Evolutionary conservation across 2,329 filamentous ascomycete species (phyloP).

Genomic region (Alternaria sp.): DNA sequence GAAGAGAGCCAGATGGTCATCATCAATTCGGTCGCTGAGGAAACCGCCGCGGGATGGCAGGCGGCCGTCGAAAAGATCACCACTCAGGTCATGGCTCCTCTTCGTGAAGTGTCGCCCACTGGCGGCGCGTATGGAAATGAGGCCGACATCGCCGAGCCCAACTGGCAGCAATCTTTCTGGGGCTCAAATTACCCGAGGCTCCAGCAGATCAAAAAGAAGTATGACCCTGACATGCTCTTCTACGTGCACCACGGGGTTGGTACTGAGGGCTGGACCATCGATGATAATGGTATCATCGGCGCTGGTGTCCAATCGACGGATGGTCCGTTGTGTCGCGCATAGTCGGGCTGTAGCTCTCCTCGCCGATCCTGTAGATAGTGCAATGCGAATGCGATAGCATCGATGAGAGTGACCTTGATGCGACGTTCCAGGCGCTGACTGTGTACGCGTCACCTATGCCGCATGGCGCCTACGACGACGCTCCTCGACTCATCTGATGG

Average conservation of each 20-base stretch:
- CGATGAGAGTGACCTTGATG: neutral
- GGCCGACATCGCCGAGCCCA: slow-evolving; percentile 49
- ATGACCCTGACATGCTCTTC: slow-evolving; percentile 41
- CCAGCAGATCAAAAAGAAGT: slow-evolving; percentile 35
- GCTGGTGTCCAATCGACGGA: slow-evolving; percentile 41
- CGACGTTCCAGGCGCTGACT: neutral
- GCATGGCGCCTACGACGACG: slow-evolving; percentile 2
- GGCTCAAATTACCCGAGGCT: slow-evolving; percentile 42
- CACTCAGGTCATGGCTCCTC: slow-evolving; percentile 30
- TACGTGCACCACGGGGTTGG: slow-evolving; percentile 42
- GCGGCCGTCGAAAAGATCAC: slow-evolving; percentile 24
- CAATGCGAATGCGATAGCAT: slow-evolving; percentile 1
- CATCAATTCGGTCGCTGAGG: slow-evolving; percentile 24
- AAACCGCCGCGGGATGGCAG: slow-evolving; percentile 32
- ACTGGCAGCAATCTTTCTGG: slow-evolving; percentile 51
- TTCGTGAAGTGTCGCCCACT: slow-evolving; percentile 28
- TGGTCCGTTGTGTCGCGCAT: slow-evolving; percentile 36
- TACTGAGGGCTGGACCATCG: slow-evolving; percentile 38
- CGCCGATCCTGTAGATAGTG: slow-evolving; percentile 4
- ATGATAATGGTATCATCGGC: slow-evolving; percentile 36
- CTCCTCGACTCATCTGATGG: neutral
- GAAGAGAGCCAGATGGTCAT: slow-evolving; percentile 31
- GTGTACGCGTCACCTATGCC: neutral
- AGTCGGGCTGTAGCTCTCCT: neutral
- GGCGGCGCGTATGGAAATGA: slow-evolving; percentile 49